phyloP scores from a whole-genome alignment of 2,329 filamentous ascomycete genomes.

The Colletotrichum tanaceti region DNA sequence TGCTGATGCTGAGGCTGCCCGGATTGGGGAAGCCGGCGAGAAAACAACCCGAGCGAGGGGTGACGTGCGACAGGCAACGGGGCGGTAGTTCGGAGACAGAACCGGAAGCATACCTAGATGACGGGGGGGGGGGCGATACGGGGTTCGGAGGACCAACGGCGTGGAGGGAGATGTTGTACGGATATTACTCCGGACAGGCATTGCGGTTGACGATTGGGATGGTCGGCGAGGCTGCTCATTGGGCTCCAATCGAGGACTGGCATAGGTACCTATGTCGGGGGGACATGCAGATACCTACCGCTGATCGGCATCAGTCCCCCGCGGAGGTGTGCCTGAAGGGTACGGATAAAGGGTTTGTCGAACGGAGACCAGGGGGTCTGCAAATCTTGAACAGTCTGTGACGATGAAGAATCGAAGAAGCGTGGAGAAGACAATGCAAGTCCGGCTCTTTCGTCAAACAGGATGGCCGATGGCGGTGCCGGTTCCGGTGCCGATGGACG shows the following conservation, averaged over 20 bases:
- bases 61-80: background rate
- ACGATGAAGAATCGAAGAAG: background rate
- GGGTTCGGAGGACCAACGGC: constrained; percentile 9
- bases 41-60: constrained; percentile 13
- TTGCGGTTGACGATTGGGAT: constrained; percentile 21
- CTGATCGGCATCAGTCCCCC: constrained; percentile 21
- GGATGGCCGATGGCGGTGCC: background rate
- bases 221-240: constrained; percentile 24
- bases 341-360: background rate
- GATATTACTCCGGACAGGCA: too few species aligned
- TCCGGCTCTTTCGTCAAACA: background rate
- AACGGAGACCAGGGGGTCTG: background rate
- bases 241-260: constrained; percentile 16
- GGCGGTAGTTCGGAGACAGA: background rate
- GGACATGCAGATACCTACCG: background rate
- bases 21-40: constrained; percentile 6
- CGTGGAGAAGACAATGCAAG: background rate
- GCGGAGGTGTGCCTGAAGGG: background rate
- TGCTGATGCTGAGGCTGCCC: background rate
- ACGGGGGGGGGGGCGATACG: too few species aligned
- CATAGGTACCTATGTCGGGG: constrained; percentile 13
- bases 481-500: too few species aligned
- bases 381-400: constrained; percentile 7
- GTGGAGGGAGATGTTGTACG: too few species aligned
- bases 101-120: background rate